phyloP scores from a whole-genome alignment of 225 moss, liverwort and hornwort species.

The Anthoceros angustus region DNA sequence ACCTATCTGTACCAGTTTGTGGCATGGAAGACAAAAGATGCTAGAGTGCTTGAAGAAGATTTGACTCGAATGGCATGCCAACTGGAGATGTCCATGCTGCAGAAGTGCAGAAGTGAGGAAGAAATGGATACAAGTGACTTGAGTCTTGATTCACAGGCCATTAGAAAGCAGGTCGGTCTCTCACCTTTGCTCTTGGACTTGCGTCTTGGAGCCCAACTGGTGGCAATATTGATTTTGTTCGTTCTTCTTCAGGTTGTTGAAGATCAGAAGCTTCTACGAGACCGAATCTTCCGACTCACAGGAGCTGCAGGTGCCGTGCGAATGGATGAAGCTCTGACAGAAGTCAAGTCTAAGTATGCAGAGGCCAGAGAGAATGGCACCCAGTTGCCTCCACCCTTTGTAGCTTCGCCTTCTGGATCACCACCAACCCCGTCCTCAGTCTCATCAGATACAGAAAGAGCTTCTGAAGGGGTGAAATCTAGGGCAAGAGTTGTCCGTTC shows the following conservation, averaged over 20 bases:
- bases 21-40: slow-evolving; percentile 90
- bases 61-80: slow-evolving; percentile 85
- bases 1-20: slow-evolving; percentile 74
- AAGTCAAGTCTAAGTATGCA: slow-evolving; percentile 46
- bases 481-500: slow-evolving; percentile 38
- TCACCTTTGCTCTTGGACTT: neutral
- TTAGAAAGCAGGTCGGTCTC: slow-evolving; percentile 40
- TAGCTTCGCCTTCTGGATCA: slow-evolving; percentile 26
- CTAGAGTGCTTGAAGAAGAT: slow-evolving; percentile 61
- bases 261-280: slow-evolving; percentile 45
- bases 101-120: slow-evolving; percentile 45
- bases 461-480: neutral
- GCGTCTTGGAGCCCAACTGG: neutral
- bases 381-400: slow-evolving; percentile 45
- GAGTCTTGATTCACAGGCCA: slow-evolving; percentile 67
- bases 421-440: slow-evolving; percentile 24
- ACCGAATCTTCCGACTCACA: slow-evolving; percentile 46
- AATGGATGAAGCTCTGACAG: slow-evolving; percentile 66
- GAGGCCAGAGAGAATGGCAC: slow-evolving; percentile 56
- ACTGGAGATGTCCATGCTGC: slow-evolving; percentile 78
- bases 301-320: slow-evolving; percentile 64
- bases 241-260: slow-evolving; percentile 29
- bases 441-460: slow-evolving; percentile 13
- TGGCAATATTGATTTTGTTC: neutral
- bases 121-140: slow-evolving; percentile 30